Percentiles rank a stretch among this genome's conserved stretches.
Evolutionary conservation across 192 early-diverging fungal genomes (phyloP).

Genomic region (Pilaira anomala): DNA sequence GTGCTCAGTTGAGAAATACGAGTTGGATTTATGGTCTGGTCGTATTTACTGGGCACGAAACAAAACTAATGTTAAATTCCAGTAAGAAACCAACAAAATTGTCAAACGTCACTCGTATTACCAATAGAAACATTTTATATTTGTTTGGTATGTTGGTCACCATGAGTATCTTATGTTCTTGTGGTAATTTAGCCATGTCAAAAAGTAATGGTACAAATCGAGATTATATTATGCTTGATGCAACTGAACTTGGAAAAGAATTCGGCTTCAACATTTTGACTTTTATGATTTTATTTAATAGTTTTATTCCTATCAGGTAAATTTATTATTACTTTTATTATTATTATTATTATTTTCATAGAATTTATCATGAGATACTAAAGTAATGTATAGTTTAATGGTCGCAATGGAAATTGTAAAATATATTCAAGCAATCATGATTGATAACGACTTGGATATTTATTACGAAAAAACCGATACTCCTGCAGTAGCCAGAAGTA

Average conservation of each 20-base stretch:
- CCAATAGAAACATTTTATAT: constrained; percentile 79
- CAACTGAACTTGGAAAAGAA: constrained; percentile 37
- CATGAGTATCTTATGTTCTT: constrained; percentile 84
- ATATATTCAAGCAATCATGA: constrained; percentile 81
- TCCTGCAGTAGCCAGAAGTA: constrained; percentile 87
- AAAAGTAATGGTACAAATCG: constrained; percentile 43
- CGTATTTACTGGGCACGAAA: constrained; percentile 92
- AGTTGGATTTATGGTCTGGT: constrained; percentile 89
- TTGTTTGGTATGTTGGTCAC: constrained; percentile 84
- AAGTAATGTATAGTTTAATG: constrained; percentile 85
- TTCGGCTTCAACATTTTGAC: constrained; percentile 91
- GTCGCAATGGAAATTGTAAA: constrained; percentile 99
- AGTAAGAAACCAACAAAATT: constrained; percentile 43
- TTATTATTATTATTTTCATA: neutral
- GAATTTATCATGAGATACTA: too few species aligned
- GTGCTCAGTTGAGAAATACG: constrained; percentile 90
- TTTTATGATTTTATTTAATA: constrained; percentile 97
- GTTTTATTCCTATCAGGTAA: constrained; percentile 92
- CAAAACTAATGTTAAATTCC: constrained; percentile 92
- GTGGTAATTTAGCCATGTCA: constrained; percentile 69
- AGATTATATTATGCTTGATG: constrained; percentile 41
- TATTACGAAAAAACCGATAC: constrained; percentile 93
- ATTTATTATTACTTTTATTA: neutral
- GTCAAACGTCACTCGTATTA: constrained; percentile 38
- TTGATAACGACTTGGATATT: constrained; percentile 93